Evolutionary conservation across 257 asterid genomes (phyloP).

Genomic region (Coffea eugenioides): DNA sequence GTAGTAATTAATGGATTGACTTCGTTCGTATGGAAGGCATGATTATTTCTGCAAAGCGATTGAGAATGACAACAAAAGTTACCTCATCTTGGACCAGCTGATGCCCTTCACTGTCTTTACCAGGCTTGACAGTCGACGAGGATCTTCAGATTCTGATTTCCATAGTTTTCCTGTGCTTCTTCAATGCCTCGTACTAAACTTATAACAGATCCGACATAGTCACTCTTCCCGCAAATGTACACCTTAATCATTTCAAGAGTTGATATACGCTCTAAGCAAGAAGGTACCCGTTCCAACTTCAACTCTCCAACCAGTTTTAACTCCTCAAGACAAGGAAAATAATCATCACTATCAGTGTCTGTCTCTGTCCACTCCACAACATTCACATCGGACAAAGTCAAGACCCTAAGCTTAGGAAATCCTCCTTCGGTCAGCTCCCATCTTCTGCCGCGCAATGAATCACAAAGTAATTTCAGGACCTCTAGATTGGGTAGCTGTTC

Average conservation of each 20-base stretch:
- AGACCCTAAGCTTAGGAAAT: background rate
- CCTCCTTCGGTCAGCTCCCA: background rate
- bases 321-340: background rate
- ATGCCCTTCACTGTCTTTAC: too few species aligned
- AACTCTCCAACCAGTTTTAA: background rate
- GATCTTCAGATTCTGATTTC: background rate
- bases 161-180: background rate
- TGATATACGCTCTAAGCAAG: background rate
- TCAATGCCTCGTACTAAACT: background rate
- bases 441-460: background rate
- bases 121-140: too few species aligned
- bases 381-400: background rate
- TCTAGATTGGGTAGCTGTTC: background rate
- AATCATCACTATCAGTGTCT: background rate
- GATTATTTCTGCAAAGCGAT: too few species aligned
- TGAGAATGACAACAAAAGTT: too few species aligned
- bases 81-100: too few species aligned
- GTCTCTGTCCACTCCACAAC: background rate
- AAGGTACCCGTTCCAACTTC: background rate
- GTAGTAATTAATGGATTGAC: too few species aligned
- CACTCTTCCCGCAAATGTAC: background rate
- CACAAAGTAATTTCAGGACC: background rate
- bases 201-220: background rate
- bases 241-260: background rate
- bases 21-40: too few species aligned